Conservation (phyloP, 2,329 filamentous ascomycete species). For the Botrytis medusae region DNA sequence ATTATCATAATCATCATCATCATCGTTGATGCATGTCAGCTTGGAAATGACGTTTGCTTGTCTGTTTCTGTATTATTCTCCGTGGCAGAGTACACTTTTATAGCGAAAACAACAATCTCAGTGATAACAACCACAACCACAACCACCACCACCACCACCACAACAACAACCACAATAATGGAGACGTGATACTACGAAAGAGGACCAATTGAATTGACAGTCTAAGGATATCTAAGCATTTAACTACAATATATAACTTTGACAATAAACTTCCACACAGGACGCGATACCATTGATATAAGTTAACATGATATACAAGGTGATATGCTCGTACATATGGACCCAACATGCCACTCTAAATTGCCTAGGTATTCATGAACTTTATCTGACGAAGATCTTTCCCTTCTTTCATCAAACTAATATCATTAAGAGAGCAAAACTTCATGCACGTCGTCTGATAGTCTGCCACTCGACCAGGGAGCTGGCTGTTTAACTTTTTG, state of each 20-base stretch:
- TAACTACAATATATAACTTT: not conserved
- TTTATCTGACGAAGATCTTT: not conserved
- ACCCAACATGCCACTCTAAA: not conserved
- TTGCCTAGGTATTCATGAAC: not conserved
- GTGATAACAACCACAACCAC: not conserved
- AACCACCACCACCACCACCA: not conserved
- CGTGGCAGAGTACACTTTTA: no score
- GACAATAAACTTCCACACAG: not conserved
- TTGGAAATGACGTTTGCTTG: not conserved
- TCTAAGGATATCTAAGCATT: not conserved
- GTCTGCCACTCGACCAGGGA: not conserved
- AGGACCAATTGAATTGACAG: not conserved
- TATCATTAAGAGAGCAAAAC: not conserved
- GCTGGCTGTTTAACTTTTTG: not conserved
- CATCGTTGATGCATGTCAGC: not conserved
- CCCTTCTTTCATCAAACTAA: not conserved
- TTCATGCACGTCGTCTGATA: conserved; percentile 4
- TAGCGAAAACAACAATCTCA: not conserved
- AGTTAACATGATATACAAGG: not conserved
- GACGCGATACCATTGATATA: not conserved
- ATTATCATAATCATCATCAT: not conserved
- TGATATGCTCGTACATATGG: not conserved
- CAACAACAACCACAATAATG: not conserved
- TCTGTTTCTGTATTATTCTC: not conserved
- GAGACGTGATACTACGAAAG: not conserved